Percentiles rank a stretch among this genome's conserved stretches.
phyloP scores from a whole-genome alignment of 371 early-diverging fungal species.

The Blakeslea trispora region DNA sequence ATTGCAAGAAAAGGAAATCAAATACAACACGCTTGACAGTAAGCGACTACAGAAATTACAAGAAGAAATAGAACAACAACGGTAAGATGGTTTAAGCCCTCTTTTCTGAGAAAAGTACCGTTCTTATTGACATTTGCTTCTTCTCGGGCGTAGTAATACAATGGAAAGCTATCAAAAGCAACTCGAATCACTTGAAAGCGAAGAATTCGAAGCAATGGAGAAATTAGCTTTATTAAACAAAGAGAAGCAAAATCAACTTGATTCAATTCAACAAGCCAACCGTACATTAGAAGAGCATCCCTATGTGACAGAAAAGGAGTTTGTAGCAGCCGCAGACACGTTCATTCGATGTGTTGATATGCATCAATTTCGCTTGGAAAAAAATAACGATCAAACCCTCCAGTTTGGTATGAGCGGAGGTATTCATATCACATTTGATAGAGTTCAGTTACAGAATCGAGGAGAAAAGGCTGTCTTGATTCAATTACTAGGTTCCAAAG shows the following conservation, averaged over 20 bases:
- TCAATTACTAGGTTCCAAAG: conserved; percentile 1
- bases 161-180: background rate
- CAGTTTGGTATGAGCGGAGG: conserved; percentile 8
- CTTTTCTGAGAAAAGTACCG: no score
- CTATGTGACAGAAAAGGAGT: conserved; percentile 1
- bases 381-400: background rate
- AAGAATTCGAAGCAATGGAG: background rate
- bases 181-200: background rate
- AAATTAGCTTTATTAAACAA: background rate
- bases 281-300: background rate
- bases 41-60: background rate
- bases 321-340: background rate
- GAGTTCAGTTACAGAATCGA: background rate
- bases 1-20: conserved; percentile 1
- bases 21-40: background rate
- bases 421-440: conserved; percentile 3
- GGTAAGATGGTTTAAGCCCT: no score
- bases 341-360: conserved; percentile 1
- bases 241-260: background rate
- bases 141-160: background rate
- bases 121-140: no score
- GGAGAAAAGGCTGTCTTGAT: conserved; percentile 3
- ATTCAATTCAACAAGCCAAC: background rate
- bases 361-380: background rate
- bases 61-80: conserved; percentile 5